Evolutionary conservation across 306 rosid genomes (phyloP).

Genomic region (Prunus persica): Prunus_persica_NCBIv2 NC_034014.1:25277501-25278000

Average conservation of each 20-base stretch:
- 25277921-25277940: background rate
- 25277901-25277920: background rate
- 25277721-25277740: conserved; percentile 66
- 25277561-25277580: conserved; percentile 80
- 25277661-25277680: conserved; percentile 25
- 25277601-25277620: conserved; percentile 73
- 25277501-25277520: conserved; percentile 93
- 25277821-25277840: conserved; percentile 43
- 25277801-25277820: conserved; percentile 37
- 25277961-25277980: background rate
- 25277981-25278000: background rate
- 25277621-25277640: conserved; percentile 59
- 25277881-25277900: background rate
- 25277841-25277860: conserved; percentile 35
- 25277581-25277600: conserved; percentile 73
- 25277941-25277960: background rate
- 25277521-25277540: conserved; percentile 85
- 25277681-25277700: conserved; percentile 22
- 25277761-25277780: conserved; percentile 42
- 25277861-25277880: background rate
- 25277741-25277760: conserved; percentile 78
- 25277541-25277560: conserved; percentile 81
- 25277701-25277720: conserved; percentile 17
- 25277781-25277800: conserved; percentile 23
- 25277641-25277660: conserved; percentile 50